These are phyloP conservation scores for Trichosanthes cucumerina DNA, from an alignment of 306 rosid species.

Conservation along the genomic window DNA sequence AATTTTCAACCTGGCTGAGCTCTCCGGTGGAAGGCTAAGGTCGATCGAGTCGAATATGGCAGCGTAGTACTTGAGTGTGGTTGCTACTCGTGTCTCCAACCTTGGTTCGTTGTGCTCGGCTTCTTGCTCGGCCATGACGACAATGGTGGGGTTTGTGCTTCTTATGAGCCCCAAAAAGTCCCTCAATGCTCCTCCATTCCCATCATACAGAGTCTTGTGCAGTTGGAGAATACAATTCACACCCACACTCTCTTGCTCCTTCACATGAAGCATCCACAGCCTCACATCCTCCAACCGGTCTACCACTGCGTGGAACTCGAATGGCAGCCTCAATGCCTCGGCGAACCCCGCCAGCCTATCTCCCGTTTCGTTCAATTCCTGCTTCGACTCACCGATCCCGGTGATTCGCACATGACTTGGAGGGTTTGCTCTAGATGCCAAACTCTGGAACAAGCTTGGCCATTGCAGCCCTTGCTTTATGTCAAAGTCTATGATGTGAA, in stretches of 20 bases:
- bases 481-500: conserved; percentile 93
- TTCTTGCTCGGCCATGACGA: conserved; percentile 75
- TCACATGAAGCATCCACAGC: conserved; percentile 98
- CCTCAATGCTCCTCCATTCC: conserved; percentile 53
- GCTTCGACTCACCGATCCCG: conserved; percentile 85
- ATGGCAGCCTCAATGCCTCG: conserved; percentile 64
- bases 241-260: conserved; percentile 78
- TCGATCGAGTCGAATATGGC: conserved; percentile 69
- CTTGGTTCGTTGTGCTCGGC: conserved; percentile 59
- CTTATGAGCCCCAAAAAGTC: conserved; percentile 74
- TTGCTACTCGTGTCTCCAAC: conserved; percentile 56
- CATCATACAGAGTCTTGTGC: conserved; percentile 69
- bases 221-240: conserved; percentile 78
- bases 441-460: conserved; percentile 91
- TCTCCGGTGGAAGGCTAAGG: conserved; percentile 47
- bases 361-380: conserved; percentile 83
- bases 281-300: conserved; percentile 96
- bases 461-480: conserved; percentile 92
- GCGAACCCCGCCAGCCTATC: conserved; percentile 86
- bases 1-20: conserved; percentile 43
- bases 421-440: conserved; percentile 69
- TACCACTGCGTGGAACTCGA: conserved; percentile 88
- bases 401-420: conserved; percentile 89
- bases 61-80: conserved; percentile 55
- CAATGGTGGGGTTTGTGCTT: conserved; percentile 63